phyloP scores from a whole-genome alignment of 176 grass and related monocot genomes.

The Calamus simplicifolius region DNA sequence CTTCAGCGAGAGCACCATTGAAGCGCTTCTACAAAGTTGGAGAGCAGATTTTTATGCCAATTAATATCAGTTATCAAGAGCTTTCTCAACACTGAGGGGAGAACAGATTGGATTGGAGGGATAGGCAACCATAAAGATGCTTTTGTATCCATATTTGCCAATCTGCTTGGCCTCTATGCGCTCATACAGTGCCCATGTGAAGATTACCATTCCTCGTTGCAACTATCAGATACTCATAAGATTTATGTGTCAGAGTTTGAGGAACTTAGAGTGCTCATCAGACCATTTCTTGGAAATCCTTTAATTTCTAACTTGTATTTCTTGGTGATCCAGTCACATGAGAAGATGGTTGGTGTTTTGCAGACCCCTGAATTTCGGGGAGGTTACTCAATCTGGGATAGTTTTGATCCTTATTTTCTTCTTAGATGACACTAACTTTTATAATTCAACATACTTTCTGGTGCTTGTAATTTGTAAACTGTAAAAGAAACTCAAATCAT shows the following conservation, averaged over 20 bases:
- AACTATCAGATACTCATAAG: constrained; percentile 14
- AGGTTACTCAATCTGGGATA: constrained; percentile 21
- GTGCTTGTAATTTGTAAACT: no score
- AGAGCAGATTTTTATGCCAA: constrained; percentile 48
- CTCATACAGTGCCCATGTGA: constrained; percentile 22
- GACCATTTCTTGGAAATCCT: constrained; percentile 83
- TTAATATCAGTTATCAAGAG: constrained; percentile 43
- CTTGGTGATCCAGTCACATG: constrained; percentile 37
- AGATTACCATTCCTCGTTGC: not conserved
- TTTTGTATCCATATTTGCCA: constrained; percentile 65
- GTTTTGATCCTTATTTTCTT: constrained; percentile 93
- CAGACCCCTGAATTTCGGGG: constrained; percentile 12
- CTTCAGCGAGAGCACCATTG: constrained; percentile 14
- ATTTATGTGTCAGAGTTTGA: constrained; percentile 41
- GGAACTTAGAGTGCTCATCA: constrained; percentile 37
- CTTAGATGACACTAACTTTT: constrained; percentile 33
- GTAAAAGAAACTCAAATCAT: no score
- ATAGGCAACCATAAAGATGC: constrained; percentile 93
- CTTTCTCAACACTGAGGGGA: constrained; percentile 53
- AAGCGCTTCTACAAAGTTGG: constrained; percentile 49
- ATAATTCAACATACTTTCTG: not conserved
- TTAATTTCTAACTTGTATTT: constrained; percentile 67
- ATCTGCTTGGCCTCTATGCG: constrained; percentile 63
- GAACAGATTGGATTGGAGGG: constrained; percentile 75
- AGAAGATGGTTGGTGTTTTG: constrained; percentile 11